Conservation (phyloP, 345 rosid genomes). For the Laguncularia racemosa region DNA sequence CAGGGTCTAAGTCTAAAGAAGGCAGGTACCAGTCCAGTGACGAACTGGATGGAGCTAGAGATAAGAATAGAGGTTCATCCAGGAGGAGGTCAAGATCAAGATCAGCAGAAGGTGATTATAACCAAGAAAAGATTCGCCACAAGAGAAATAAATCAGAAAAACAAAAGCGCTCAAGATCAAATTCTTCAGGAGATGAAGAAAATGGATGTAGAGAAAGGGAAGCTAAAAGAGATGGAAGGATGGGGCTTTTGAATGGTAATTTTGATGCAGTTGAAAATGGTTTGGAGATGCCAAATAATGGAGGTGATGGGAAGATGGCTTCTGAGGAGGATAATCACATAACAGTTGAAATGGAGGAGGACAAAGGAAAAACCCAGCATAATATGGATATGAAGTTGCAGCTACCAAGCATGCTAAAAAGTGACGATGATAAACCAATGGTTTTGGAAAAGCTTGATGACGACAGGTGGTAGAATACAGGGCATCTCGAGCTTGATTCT, state of each 20-base stretch:
- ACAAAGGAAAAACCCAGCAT: too few species aligned
- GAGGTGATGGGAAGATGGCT: background rate
- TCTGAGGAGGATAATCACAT: background rate
- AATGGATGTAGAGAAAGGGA: constrained; percentile 16
- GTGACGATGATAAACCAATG: constrained; percentile 4
- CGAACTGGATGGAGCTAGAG: constrained; percentile 25
- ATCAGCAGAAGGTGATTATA: constrained; percentile 36
- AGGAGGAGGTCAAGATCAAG: constrained; percentile 31
- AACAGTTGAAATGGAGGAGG: background rate
- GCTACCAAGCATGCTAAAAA: background rate
- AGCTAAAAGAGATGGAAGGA: constrained; percentile 15
- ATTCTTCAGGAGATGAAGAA: constrained; percentile 29
- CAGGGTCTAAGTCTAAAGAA: constrained; percentile 54
- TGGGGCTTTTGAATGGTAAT: constrained; percentile 2
- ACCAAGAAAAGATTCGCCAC: constrained; percentile 31
- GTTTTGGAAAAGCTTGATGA: background rate
- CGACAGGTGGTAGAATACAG: background rate
- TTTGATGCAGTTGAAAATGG: background rate
- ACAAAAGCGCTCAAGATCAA: constrained; percentile 33
- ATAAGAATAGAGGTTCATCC: constrained; percentile 36
- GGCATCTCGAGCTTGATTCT: background rate
- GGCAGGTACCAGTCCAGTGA: constrained; percentile 32
- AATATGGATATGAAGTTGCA: too few species aligned
- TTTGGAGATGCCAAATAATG: background rate
- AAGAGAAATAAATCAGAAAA: constrained; percentile 31